Conservation (phyloP, 208 protist genomes). For the Angomonas ambiguus region DNA sequence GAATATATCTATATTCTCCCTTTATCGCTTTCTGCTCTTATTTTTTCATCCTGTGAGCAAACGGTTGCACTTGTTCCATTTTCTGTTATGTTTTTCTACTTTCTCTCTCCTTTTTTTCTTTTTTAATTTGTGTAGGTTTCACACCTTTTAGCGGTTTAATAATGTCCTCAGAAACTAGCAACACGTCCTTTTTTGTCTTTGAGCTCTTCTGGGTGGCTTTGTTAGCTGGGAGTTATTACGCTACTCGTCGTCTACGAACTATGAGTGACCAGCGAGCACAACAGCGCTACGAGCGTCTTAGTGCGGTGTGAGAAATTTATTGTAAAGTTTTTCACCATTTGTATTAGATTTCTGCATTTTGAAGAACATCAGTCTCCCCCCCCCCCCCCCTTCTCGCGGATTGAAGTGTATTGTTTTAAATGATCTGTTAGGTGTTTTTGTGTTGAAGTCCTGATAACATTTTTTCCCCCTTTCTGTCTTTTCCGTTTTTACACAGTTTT, state of each 20-base stretch:
- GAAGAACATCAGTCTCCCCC: too few species aligned
- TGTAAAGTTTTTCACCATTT: not conserved
- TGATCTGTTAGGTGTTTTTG: not conserved
- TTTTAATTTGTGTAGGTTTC: not conserved
- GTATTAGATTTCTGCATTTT: not conserved
- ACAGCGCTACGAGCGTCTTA: constrained; percentile 64
- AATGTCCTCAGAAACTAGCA: too few species aligned
- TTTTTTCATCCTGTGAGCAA: not conserved
- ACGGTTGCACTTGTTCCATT: constrained; percentile 4
- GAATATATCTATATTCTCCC: too few species aligned
- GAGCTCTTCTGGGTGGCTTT: constrained; percentile 33
- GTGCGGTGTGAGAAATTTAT: not conserved
- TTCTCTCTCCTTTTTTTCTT: not conserved
- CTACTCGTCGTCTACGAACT: constrained; percentile 29
- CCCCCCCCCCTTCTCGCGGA: too few species aligned
- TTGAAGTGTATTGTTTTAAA: too few species aligned
- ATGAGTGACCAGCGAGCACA: constrained; percentile 35
- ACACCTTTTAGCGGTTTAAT: too few species aligned
- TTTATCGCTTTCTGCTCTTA: not conserved
- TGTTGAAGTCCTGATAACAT: not conserved
- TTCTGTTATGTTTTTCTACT: constrained; percentile 16
- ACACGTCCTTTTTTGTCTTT: constrained; percentile 49
- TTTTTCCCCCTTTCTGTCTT: not conserved
- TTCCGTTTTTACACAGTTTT: constrained; percentile 1
- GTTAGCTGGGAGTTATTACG: constrained; percentile 32